These are phyloP conservation scores for Byssothecium circinans DNA, from an alignment of 2,329 filamentous ascomycete species.

Conservation along the genomic window DNA sequence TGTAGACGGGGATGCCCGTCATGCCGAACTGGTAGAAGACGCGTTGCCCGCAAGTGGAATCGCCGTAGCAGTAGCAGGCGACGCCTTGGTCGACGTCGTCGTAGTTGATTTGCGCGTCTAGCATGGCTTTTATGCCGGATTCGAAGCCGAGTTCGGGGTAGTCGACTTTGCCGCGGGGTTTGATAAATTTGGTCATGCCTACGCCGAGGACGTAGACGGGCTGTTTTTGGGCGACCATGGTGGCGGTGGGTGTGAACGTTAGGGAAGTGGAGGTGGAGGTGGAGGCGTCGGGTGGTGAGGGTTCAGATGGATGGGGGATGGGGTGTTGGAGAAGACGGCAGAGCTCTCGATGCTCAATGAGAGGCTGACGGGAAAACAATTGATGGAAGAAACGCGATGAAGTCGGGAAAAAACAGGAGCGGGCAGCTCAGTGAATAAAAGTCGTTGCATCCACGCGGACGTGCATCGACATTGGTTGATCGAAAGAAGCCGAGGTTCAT, in stretches of 20 bases:
- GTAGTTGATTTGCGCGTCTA: conserved; percentile 86
- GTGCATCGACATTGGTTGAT: too few relatives aligned
- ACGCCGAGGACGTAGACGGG: conserved; percentile 90
- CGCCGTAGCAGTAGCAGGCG: conserved; percentile 98
- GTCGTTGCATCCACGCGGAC: too few relatives aligned
- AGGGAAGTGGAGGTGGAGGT: neutral
- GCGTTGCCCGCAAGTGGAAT: conserved; percentile 90
- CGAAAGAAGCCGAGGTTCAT: too few relatives aligned
- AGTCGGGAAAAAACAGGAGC: too few relatives aligned
- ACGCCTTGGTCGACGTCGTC: conserved; percentile 94
- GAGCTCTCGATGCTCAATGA: too few relatives aligned
- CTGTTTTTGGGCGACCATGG: conserved; percentile 55
- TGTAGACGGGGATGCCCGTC: conserved; percentile 94
- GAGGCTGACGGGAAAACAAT: too few relatives aligned
- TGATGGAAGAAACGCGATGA: too few relatives aligned
- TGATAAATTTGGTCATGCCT: conserved; percentile 99
- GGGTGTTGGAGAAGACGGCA: too few relatives aligned
- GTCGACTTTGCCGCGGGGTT: conserved; percentile 89
- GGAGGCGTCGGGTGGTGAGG: neutral
- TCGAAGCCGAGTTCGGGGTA: conserved; percentile 95
- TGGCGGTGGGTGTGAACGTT: conserved; percentile 21
- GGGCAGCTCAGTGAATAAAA: too few relatives aligned
- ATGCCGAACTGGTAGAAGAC: conserved; percentile 99
- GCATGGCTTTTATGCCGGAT: conserved; percentile 83
- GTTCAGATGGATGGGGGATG: too few relatives aligned